Evolutionary conservation across 768 basidiomycete genomes (phyloP), one percentile per base, ranked within the genome.

Genomic region (Galerina sulciceps): DNA sequence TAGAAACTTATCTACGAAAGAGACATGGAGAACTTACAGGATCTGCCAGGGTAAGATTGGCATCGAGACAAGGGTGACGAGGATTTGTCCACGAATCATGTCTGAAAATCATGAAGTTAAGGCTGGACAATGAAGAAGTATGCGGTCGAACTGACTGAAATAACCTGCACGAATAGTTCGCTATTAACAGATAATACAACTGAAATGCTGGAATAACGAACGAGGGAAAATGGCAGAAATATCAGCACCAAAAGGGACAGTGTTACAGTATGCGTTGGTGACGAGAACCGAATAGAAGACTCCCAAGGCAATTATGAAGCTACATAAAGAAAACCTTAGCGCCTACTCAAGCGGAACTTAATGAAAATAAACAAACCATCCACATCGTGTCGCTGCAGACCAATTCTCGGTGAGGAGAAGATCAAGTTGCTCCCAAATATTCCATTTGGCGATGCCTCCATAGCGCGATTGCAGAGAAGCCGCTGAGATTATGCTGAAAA

Each of bases 31-130:
- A 10, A 56, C 61, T 6, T 47, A 62, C 61, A 62, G 50, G 35
- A 62, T 62, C 45, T 62, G 61, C 61, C 61, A 62, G 34, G 61
- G 61, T 1, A 62, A 40, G 20, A 62, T 50, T 4, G 61, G 61
- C 6, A 62, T 38, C n/a, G 61, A 62, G 31, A 62, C 48, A 10
- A 62, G 50, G 1, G 61, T 58, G n/a, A 62, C 53, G 44, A 56
- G 52, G 1, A 62, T 46, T 38, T 62, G 61, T 11, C 61, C 61
- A 6, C 61, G 53, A 13, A 62, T 53, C 18, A 62, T 62, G 49
- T 53, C 60, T 61, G 22, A 0, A 10, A 34, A 18, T 13, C 4
- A 37, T 15, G 20, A 17, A 15, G 13, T 22, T 15, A 34, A 45
- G 18, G 3, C 15, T 3, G n/a, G 11, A 6, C 10, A 49, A 53